Percentiles rank a stretch among this genome's conserved stretches.
These are phyloP conservation scores for Hirschfeldia incana DNA, from an alignment of 345 rosid species.

Conservation along the genomic window DNA sequence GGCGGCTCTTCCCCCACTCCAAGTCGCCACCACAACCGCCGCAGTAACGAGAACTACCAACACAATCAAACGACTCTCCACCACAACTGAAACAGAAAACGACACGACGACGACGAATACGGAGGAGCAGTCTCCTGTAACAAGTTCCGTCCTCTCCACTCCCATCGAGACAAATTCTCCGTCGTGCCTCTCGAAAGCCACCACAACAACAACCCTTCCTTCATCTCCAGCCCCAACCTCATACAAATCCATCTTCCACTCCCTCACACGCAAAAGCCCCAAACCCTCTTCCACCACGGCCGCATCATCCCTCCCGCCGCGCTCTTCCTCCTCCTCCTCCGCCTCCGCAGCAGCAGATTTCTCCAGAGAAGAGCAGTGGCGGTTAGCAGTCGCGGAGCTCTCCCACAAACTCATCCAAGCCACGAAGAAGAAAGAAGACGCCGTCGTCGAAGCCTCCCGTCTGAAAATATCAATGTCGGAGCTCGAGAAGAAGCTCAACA, in stretches of 20 bases:
- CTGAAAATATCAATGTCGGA: conserved; percentile 80
- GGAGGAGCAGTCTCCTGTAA: conserved; percentile 66
- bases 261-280: conserved; percentile 51
- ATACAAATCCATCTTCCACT: conserved; percentile 65
- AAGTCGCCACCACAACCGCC: conserved; percentile 42
- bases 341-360: conserved; percentile 19
- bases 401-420: conserved; percentile 78
- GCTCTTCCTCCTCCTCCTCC: conserved; percentile 25
- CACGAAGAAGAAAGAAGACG: conserved; percentile 82
- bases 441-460: conserved; percentile 69
- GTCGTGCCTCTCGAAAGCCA: conserved; percentile 79
- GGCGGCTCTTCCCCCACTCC: conserved; percentile 42
- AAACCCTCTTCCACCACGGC: conserved; percentile 33
- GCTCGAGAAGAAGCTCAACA: conserved; percentile 88
- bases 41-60: conserved; percentile 47
- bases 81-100: conserved; percentile 50
- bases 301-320: conserved; percentile 24
- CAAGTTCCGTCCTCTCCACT: conserved; percentile 74
- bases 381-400: conserved; percentile 70
- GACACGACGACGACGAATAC: conserved; percentile 31
- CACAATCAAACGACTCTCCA: conserved; percentile 69
- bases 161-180: conserved; percentile 68
- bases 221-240: conserved; percentile 75
- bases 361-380: conserved; percentile 74
- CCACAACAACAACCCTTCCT: conserved; percentile 42